Percentiles rank a stretch among this genome's conserved stretches.
These are phyloP conservation scores for Phaeotremella skinneri DNA, from an alignment of 768 basidiomycete species.

Conservation along the genomic window DNA sequence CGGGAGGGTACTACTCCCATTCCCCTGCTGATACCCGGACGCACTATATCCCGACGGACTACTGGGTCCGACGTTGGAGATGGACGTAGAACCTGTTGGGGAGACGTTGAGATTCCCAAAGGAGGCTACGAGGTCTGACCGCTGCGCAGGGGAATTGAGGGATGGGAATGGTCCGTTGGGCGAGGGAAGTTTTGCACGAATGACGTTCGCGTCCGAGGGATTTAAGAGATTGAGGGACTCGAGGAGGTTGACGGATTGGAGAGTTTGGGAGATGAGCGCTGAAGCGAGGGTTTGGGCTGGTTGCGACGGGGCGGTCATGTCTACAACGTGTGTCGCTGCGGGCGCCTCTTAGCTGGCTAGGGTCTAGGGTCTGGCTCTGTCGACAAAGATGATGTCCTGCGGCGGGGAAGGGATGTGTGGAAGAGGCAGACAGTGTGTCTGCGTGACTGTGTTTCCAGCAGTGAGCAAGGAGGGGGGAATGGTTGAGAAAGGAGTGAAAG, in stretches of 20 bases:
- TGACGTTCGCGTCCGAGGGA: constrained; percentile 33
- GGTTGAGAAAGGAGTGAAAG: too few relatives aligned
- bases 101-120: constrained; percentile 15
- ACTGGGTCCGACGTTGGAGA: constrained; percentile 8
- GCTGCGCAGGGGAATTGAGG: constrained; percentile 12
- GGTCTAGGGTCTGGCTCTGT: too few relatives aligned
- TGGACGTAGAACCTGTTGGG: constrained; percentile 3
- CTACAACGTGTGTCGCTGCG: too few relatives aligned
- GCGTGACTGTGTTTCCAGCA: too few relatives aligned
- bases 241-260: constrained; percentile 32
- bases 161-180: constrained; percentile 43
- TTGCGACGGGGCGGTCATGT: not conserved
- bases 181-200: constrained; percentile 38
- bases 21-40: constrained; percentile 8
- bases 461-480: too few relatives aligned
- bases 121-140: constrained; percentile 9
- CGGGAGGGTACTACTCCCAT: constrained; percentile 6
- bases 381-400: too few relatives aligned
- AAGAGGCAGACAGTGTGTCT: too few relatives aligned
- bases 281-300: constrained; percentile 29
- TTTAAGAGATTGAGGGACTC: constrained; percentile 34
- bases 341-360: too few relatives aligned
- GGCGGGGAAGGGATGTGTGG: too few relatives aligned
- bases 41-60: not conserved
- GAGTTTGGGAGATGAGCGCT: constrained; percentile 41